Evolutionary conservation across 805 yeast species (phyloP).

Genomic region (Sugiyamaella mastotermitis): DNA sequence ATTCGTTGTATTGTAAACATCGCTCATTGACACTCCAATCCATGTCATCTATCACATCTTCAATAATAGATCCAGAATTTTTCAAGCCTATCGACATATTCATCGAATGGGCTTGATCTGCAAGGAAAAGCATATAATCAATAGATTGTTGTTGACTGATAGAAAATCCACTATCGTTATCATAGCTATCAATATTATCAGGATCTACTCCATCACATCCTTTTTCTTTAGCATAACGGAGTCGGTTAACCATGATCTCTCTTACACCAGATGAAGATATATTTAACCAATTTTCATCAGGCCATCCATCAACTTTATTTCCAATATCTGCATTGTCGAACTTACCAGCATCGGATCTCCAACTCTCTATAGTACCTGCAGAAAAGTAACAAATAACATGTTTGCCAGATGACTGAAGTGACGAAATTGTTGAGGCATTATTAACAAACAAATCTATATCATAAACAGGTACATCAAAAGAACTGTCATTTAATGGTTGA

Average conservation of each 20-base stretch:
- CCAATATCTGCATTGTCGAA: slow-evolving; percentile 25
- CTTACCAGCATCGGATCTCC: slow-evolving; percentile 25
- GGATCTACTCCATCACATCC: slow-evolving; percentile 31
- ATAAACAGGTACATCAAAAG: slow-evolving; percentile 20
- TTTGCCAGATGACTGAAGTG: slow-evolving; percentile 20
- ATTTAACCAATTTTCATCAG: slow-evolving; percentile 29
- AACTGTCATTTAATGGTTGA: too few relatives aligned
- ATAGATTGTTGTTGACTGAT: slow-evolving; percentile 24
- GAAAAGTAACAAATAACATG: slow-evolving; percentile 31
- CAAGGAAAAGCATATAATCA: slow-evolving; percentile 24
- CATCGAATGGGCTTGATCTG: slow-evolving; percentile 21
- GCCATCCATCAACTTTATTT: slow-evolving; percentile 26
- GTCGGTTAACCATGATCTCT: slow-evolving; percentile 21
- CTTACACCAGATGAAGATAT: slow-evolving; percentile 21
- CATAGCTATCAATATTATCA: slow-evolving; percentile 29
- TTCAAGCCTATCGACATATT: too few relatives aligned
- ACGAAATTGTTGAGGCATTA: slow-evolving; percentile 11
- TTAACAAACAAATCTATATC: slow-evolving; percentile 27
- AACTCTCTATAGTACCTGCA: slow-evolving; percentile 30
- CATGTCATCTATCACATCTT: too few relatives aligned
- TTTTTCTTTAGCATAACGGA: slow-evolving; percentile 22
- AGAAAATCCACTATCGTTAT: slow-evolving; percentile 27
- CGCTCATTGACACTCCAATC: too few relatives aligned
- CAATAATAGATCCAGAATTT: too few relatives aligned
- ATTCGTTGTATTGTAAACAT: too few relatives aligned